Evolutionary conservation across 2,329 filamentous ascomycete genomes (phyloP), one percentile per base, ranked within the genome.

Genomic region (Penicillium digitatum): DNA sequence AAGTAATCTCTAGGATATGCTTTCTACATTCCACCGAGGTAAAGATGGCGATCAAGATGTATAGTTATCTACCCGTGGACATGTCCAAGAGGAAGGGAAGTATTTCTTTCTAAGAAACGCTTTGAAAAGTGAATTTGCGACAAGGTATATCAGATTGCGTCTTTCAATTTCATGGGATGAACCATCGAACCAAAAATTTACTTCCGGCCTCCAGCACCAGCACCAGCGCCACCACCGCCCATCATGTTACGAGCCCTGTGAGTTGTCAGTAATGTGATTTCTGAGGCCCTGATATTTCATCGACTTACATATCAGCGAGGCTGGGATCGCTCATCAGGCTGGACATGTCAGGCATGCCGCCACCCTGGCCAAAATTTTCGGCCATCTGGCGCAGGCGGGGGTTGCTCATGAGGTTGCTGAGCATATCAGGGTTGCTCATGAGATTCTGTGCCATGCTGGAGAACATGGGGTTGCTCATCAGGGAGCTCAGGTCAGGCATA

Each of bases 381-480:
- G 90, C 91, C 90, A 96, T 93, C 70, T 95, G 85, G 54, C 89
- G 83, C 59, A 97, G 78, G 58, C 87, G 84, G 3, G 94, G 94
- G 79, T 99, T 97, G 80, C 81, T 90, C 92, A 99, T 96, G 55
- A 99, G 76, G 73, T 91, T 94, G 71, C 81, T 83, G 85, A 97
- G 88, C 79, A 92, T 85, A 10, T 95, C 89, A 0, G 94, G 94
- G 78, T 99, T 96, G 77, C 86, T 90, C 94, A 97, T 97, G 52
- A 99, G 76, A 75, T 90, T 96, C 79, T 96, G 90, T 5, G 94
- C 94, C 91, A 97, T 96, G 77, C 83, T 89, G 48, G 91, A 85
- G 78, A 99, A 95, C 94, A 97, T 97, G 53, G 94, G 94, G 79
- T 97, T 99, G 80, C 81, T 91, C 91, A 97, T 95, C 73, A 99